Percentiles rank a stretch among this genome's conserved stretches.
These are phyloP conservation scores for Pezicula neosporulosa DNA, from an alignment of 2,329 filamentous ascomycete species.

Conservation along the genomic window DNA sequence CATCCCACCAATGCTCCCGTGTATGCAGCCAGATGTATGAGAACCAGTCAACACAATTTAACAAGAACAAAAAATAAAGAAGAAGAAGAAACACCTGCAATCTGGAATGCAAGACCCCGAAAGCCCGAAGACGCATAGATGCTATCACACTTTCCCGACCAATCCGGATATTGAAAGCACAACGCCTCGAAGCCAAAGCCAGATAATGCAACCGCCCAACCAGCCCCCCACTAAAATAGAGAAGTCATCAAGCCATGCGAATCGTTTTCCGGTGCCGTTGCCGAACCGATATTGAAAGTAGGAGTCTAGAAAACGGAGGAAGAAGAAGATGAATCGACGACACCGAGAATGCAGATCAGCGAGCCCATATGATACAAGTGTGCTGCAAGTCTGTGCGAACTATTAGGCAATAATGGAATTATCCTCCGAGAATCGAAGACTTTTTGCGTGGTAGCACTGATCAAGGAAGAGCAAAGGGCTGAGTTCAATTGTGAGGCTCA, in stretches of 20 bases:
- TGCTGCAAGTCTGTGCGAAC: conserved; percentile 16
- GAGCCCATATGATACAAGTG: conserved; percentile 31
- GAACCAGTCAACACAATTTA: neutral
- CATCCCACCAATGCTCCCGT: conserved; percentile 10
- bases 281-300: conserved; percentile 20
- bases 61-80: conserved; percentile 2
- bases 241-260: conserved; percentile 27
- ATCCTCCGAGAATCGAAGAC: conserved; percentile 13
- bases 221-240: conserved; percentile 14
- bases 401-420: conserved; percentile 16
- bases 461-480: conserved; percentile 4
- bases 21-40: conserved; percentile 20
- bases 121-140: conserved; percentile 8
- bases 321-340: conserved; percentile 20
- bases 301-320: conserved; percentile 23
- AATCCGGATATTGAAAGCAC: conserved; percentile 3
- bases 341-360: conserved; percentile 26
- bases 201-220: conserved; percentile 21
- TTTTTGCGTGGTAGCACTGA: conserved; percentile 5
- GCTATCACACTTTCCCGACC: conserved; percentile 8
- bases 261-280: conserved; percentile 23
- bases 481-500: conserved; percentile 24
- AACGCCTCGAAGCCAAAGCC: conserved; percentile 16
- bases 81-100: conserved; percentile 1
- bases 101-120: neutral